Conservation (phyloP, 371 early-diverging fungal genomes). For the Mortierella sp. region DNA sequence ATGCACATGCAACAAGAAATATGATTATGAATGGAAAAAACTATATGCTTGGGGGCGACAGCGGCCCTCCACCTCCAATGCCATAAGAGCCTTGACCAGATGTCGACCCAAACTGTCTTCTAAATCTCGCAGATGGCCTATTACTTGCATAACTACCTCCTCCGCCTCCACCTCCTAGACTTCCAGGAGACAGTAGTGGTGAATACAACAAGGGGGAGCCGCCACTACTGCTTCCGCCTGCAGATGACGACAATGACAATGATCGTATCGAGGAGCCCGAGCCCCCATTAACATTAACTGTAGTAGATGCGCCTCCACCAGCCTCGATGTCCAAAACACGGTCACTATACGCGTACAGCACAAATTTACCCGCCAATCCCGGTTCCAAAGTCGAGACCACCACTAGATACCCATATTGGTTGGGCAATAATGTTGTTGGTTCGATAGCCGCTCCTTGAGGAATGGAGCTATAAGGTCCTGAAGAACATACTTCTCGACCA, state of each 20-base stretch:
- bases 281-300: conserved; percentile 15
- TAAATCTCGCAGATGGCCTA: conserved; percentile 27
- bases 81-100: conserved; percentile 14
- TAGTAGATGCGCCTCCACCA: conserved; percentile 37
- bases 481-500: conserved; percentile 74
- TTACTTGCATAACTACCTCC: conserved; percentile 20
- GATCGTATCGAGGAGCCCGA: conserved; percentile 20
- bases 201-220: conserved; percentile 6
- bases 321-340: conserved; percentile 64
- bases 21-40: neutral
- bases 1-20: neutral
- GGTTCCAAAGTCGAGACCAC: conserved; percentile 74
- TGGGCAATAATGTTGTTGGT: conserved; percentile 35
- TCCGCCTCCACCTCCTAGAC: neutral
- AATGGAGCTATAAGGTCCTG: conserved; percentile 81
- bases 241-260: conserved; percentile 22
- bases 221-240: conserved; percentile 7
- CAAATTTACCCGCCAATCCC: conserved; percentile 66
- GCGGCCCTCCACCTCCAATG: conserved; percentile 9
- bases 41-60: conserved; percentile 1
- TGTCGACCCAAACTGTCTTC: conserved; percentile 30
- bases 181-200: conserved; percentile 3
- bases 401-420: conserved; percentile 66
- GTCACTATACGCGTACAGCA: conserved; percentile 70
- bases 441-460: conserved; percentile 66